Conservation (phyloP, 106 monocot genomes). For the Chionographis japonica region DNA sequence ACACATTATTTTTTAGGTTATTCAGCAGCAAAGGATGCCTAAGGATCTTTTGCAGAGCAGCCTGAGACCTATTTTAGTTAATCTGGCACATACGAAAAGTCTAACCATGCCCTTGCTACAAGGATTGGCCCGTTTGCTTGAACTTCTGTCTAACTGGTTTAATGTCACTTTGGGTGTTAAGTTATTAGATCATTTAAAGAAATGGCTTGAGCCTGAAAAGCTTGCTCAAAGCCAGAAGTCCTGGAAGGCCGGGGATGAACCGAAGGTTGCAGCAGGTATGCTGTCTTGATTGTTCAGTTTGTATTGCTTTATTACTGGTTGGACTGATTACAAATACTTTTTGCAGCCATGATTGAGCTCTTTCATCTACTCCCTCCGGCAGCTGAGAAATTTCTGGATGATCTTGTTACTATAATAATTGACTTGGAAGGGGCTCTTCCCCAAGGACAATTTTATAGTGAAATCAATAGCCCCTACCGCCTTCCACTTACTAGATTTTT, state of each 20-base stretch:
- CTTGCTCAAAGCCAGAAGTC: slow-evolving; percentile 90
- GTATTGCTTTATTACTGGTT: neutral
- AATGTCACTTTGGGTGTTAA: slow-evolving; percentile 92
- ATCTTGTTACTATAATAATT: slow-evolving; percentile 91
- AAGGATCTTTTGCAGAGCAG: slow-evolving; percentile 97
- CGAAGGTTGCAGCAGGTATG: slow-evolving; percentile 94
- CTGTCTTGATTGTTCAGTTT: slow-evolving; percentile 1
- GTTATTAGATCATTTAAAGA: slow-evolving; percentile 91
- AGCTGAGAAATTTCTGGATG: slow-evolving; percentile 95
- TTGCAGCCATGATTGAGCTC: slow-evolving; percentile 98
- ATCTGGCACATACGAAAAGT: slow-evolving; percentile 88
- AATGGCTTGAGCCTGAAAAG: slow-evolving; percentile 99
- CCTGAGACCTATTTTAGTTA: slow-evolving; percentile 89
- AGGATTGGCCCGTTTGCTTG: slow-evolving; percentile 92
- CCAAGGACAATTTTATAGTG: slow-evolving; percentile 92
- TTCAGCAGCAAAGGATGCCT: slow-evolving; percentile 98
- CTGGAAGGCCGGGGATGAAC: slow-evolving; percentile 98
- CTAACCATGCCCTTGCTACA: slow-evolving; percentile 95
- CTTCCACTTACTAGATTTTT: slow-evolving; percentile 90
- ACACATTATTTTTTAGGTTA: slow-evolving; percentile 46
- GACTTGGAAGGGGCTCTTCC: slow-evolving; percentile 92
- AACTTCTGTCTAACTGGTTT: slow-evolving; percentile 96
- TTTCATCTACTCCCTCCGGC: slow-evolving; percentile 99
- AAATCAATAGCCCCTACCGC: slow-evolving; percentile 97
- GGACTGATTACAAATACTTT: neutral